These are phyloP conservation scores for Lizonia empirigonia DNA, from an alignment of 2,329 filamentous ascomycete genomes.

Conservation along the genomic window DNA sequence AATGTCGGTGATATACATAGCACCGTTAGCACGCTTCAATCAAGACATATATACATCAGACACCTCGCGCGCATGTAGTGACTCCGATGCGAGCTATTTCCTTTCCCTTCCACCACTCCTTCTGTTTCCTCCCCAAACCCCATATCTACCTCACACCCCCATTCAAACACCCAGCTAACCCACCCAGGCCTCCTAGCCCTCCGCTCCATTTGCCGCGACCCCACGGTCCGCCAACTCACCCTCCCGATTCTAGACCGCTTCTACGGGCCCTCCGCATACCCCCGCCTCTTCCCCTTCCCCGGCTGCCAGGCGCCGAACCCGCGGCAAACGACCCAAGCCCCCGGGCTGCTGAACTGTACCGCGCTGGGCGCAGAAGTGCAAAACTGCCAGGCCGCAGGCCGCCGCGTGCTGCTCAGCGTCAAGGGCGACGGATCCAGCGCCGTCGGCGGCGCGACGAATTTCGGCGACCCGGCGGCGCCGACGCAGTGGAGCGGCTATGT, in stretches of 20 bases:
- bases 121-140: neutral
- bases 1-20: constrained; percentile 13
- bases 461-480: constrained; percentile 17
- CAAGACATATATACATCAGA: constrained; percentile 13
- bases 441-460: constrained; percentile 24
- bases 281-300: constrained; percentile 42
- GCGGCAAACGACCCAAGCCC: constrained; percentile 42
- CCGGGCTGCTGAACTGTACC: constrained; percentile 49
- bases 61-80: constrained; percentile 6
- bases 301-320: constrained; percentile 41
- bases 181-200: constrained; percentile 29
- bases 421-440: constrained; percentile 39
- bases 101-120: neutral
- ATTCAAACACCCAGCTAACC: neutral
- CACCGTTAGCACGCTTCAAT: constrained; percentile 12
- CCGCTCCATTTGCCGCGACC: constrained; percentile 41
- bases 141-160: neutral
- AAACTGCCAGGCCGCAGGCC: constrained; percentile 48
- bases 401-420: constrained; percentile 50
- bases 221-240: constrained; percentile 47
- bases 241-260: constrained; percentile 44
- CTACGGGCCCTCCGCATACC: constrained; percentile 40
- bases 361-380: constrained; percentile 42
- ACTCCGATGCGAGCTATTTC: neutral
- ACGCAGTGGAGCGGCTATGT: constrained; percentile 22